Evolutionary conservation across 768 basidiomycete genomes (phyloP), one percentile per base, ranked within the genome.

Genomic region (Collybiopsis luxurians): DNA sequence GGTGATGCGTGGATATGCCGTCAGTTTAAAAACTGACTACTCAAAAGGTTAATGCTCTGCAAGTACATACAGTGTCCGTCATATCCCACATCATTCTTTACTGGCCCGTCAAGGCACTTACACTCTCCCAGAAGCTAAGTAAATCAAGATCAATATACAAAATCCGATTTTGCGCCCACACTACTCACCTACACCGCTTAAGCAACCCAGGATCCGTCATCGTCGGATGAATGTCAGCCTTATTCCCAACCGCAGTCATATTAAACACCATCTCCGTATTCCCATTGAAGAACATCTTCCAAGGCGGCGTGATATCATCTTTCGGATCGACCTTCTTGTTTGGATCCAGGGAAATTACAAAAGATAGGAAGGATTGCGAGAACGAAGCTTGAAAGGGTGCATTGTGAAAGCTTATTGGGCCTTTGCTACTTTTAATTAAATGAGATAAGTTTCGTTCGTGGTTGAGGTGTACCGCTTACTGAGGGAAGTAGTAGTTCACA

Each of bases 251-350:
- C 11, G 46, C 69, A 2, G 76, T 77, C 48, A 64, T 55, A 56
- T 79, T 81, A 62, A 81, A 83, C 6, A 79, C 53, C 76, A 83
- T 80, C 64, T 81, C 79, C 2, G 61, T 62, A 0, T 53, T 57
- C 2, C 59, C 61, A 1, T 57, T 61, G 2, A 50, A 52, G 69
- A 71, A 78, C 9, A 42, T 43, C 0, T 60, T 56, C 75, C 76
- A 79, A 0, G 26, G 30, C 15, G 77, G 78, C 0, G 73, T 74
- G 36, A 75, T 73, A 53, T 38, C 28, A 21, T 43, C 36, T 6
- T 40, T 53, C 28, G 43, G 27, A 24, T 42, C 51, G 31, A 52
- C 15, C 50, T 70, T 67, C 42, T 64, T 59, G 49, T 73, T 63
- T 27, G 63, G 59, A 52, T 74, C 58, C 7, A 66, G 61, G 4